Conservation (phyloP, 805 yeast species). For the Candida gorgasii region DNA sequence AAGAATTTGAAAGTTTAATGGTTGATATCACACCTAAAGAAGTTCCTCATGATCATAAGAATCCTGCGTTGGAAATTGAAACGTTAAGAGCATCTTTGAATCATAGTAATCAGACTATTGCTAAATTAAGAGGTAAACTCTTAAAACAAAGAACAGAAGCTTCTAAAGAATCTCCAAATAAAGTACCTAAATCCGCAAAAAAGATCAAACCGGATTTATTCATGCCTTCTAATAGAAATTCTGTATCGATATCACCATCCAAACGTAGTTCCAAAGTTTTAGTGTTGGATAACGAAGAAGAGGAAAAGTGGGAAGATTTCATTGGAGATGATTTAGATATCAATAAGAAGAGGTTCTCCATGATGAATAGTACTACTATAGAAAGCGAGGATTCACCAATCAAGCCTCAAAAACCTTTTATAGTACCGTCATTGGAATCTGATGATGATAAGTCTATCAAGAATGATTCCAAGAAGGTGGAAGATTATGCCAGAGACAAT, state of each 20-base stretch:
- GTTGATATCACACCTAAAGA: constrained; percentile 28
- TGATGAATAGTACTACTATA: constrained; percentile 17
- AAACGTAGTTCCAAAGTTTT: constrained; percentile 32
- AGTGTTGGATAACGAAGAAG: constrained; percentile 25
- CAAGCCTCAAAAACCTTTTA: constrained; percentile 14
- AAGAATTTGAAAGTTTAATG: constrained; percentile 34
- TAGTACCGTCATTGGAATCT: constrained; percentile 27
- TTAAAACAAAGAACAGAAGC: constrained; percentile 38
- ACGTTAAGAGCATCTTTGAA: constrained; percentile 63
- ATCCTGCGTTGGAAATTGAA: constrained; percentile 59
- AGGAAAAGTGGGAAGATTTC: constrained; percentile 42
- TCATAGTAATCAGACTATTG: constrained; percentile 63
- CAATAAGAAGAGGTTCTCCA: constrained; percentile 20
- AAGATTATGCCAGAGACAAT: constrained; percentile 34
- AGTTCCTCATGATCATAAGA: constrained; percentile 35
- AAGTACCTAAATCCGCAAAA: constrained; percentile 2
- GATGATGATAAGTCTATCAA: constrained; percentile 12
- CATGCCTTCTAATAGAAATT: constrained; percentile 22
- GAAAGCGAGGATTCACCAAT: constrained; percentile 17
- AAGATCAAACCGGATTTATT: constrained; percentile 15
- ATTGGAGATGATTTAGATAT: constrained; percentile 30
- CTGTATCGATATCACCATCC: constrained; percentile 31
- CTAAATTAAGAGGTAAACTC: constrained; percentile 55
- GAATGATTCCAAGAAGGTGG: constrained; percentile 21
- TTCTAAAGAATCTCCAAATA: constrained; percentile 12